Evolutionary conservation across 208 protist species (phyloP), one percentile per base, ranked within the genome.

Genomic region (Trypanosoma vivax): DNA sequence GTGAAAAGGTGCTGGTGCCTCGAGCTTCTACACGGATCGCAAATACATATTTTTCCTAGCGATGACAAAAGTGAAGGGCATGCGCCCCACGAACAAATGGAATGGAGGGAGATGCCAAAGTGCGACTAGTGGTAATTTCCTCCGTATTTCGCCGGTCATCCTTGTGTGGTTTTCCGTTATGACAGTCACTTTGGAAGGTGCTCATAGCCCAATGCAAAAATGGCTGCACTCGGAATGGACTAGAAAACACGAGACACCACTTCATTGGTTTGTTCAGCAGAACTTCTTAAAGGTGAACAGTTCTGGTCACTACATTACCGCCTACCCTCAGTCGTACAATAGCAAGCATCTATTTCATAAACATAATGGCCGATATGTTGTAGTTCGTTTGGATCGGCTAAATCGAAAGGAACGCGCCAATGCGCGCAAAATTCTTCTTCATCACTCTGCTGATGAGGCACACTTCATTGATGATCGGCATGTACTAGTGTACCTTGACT

Each of bases 401-500:
- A 24, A 18, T 24, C 21, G 42, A 13, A 10, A 40, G 18, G 29
- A 60, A 13, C 60, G 51, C 13, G 42, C 51, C 7, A 35, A 24
- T 6, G 60, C 45, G 4, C 50, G 51, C 13, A 29, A 16, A 14
- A 14, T 30, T 23, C n/a, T 60, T 31, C 13, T 24, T 4, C 18
- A 34, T 6, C 45, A 59, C 18, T 9, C 42, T 21, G 28, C 49
- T 19, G 31, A 23, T n/a, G 79, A 86, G 29, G 43, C 69, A 5
- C 71, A 86, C 59, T 28, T 69, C 14, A 68, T 86, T 37, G 79
- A 86, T 46, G 68, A 59, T 2, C 11, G 48, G 6, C 68, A 86
- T 52, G 23, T 86, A 41, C 64, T 86, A 33, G 67, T 76, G 0
- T 86, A 73, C 49, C 28, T 86, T 5, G 73, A 73, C 14, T 19